Evolutionary conservation across 306 rosid genomes (phyloP).

Genomic region (Dalbergia cultrata): DNA sequence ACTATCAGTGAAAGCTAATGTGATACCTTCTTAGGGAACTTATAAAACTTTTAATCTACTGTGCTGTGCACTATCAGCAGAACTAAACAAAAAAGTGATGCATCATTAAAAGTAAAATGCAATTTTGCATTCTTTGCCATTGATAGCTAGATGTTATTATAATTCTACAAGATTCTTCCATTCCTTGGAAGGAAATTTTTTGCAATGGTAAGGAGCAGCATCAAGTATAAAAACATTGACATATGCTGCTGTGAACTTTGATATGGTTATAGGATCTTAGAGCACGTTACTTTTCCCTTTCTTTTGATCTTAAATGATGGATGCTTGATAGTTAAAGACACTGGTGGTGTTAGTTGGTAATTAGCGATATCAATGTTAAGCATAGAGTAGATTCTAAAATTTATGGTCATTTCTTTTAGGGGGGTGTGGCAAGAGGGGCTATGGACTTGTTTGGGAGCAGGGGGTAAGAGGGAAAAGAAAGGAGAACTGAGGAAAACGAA

Average conservation of each 20-base stretch:
- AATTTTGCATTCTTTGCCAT: slow-evolving; percentile 6
- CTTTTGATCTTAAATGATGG: no score
- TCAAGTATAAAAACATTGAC: slow-evolving; percentile 13
- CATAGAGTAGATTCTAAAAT: slow-evolving; percentile 24
- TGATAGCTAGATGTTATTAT: slow-evolving; percentile 9
- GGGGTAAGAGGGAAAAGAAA: background rate
- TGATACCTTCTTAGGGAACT: no score
- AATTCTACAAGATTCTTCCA: slow-evolving; percentile 10
- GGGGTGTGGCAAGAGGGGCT: background rate
- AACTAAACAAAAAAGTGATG: background rate
- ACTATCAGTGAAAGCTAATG: background rate
- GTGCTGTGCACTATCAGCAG: background rate
- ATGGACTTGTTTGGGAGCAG: background rate
- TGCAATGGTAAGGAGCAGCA: slow-evolving; percentile 10
- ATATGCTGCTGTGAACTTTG: slow-evolving; percentile 12
- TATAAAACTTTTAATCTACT: no score
- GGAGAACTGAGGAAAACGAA: background rate
- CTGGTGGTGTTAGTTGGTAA: background rate
- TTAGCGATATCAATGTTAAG: background rate
- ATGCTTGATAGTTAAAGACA: background rate
- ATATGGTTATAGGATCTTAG: slow-evolving; percentile 6
- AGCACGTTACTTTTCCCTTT: slow-evolving; percentile 1
- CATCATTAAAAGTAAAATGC: slow-evolving; percentile 18
- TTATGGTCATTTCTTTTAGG: background rate
- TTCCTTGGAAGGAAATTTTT: slow-evolving; percentile 1